Percentiles rank a stretch among this genome's conserved stretches.
Evolutionary conservation across 164 flowering plant species (phyloP).

Genomic region (Vitis amurensis): DNA sequence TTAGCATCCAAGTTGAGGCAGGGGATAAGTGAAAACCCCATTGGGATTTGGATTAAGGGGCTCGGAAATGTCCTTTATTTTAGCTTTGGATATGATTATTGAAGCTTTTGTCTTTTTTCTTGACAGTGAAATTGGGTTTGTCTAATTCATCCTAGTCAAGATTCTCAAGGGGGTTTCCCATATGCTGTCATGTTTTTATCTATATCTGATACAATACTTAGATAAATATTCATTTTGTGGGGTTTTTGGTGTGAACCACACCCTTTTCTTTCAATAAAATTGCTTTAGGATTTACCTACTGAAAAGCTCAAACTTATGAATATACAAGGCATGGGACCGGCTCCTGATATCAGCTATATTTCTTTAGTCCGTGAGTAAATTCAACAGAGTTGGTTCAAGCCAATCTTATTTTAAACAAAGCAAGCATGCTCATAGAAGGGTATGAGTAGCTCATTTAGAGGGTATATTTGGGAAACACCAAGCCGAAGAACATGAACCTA

Average conservation of each 20-base stretch:
- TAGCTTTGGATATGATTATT: constrained; percentile 18
- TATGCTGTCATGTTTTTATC: not conserved
- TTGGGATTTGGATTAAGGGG: constrained; percentile 27
- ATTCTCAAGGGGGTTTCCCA: constrained; percentile 14
- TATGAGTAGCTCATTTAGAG: constrained; percentile 1
- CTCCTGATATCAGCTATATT: too few relatives aligned
- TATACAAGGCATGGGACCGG: too few relatives aligned
- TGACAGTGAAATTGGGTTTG: constrained; percentile 10
- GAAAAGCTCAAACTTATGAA: too few relatives aligned
- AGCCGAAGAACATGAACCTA: constrained; percentile 12
- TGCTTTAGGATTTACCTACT: too few relatives aligned
- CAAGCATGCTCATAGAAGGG: too few relatives aligned
- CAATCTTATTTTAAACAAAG: too few relatives aligned
- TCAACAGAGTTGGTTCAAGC: too few relatives aligned
- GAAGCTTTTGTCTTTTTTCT: constrained; percentile 19
- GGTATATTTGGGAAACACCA: constrained; percentile 16
- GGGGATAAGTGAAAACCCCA: constrained; percentile 13
- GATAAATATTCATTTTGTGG: not conserved
- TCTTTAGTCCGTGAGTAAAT: too few relatives aligned
- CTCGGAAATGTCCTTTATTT: constrained; percentile 7
- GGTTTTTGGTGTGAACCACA: not conserved
- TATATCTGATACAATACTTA: too few relatives aligned
- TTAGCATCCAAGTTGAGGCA: constrained; percentile 5
- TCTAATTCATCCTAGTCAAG: constrained; percentile 16
- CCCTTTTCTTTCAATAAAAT: too few relatives aligned